Percentiles rank a stretch among this genome's conserved stretches.
Conservation (phyloP, 768 basidiomycete species). For the Lyophyllum decastes region DNA sequence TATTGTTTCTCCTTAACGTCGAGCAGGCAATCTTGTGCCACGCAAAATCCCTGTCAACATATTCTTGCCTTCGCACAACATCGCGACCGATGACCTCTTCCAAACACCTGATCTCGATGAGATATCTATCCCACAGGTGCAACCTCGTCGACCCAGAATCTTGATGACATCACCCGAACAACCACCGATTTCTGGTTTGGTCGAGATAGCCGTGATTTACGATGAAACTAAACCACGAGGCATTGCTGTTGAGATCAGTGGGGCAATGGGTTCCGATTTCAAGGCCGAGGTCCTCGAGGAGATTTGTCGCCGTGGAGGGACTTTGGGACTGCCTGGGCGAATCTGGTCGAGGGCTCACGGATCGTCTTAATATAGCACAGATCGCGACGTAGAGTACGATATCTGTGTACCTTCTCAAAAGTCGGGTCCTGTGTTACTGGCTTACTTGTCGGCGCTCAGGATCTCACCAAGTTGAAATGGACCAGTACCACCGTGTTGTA, state of each 20-base stretch:
- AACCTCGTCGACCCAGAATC: conserved; percentile 50
- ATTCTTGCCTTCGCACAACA: conserved; percentile 49
- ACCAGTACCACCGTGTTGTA: too few species aligned
- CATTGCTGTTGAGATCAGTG: conserved; percentile 55
- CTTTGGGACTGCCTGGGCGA: conserved; percentile 67
- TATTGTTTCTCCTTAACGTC: conserved; percentile 11
- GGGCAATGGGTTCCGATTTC: conserved; percentile 58
- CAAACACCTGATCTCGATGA: conserved; percentile 39
- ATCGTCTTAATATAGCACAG: background rate
- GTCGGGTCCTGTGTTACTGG: too few species aligned
- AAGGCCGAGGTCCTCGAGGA: conserved; percentile 65
- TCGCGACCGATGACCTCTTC: conserved; percentile 41
- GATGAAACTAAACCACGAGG: conserved; percentile 59
- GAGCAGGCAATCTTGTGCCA: conserved; percentile 51
- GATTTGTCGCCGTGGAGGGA: conserved; percentile 69
- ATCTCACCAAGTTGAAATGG: too few species aligned
- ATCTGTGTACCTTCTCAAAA: too few species aligned
- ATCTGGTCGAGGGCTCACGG: conserved; percentile 53
- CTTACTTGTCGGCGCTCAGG: too few species aligned
- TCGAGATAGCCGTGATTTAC: conserved; percentile 64
- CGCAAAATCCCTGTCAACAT: conserved; percentile 75
- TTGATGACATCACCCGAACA: conserved; percentile 69
- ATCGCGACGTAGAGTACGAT: background rate
- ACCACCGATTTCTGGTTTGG: conserved; percentile 61
- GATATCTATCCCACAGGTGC: conserved; percentile 34